Evolutionary conservation across 805 yeast genomes (phyloP).

Genomic region (Wickerhamiella azyma): DNA sequence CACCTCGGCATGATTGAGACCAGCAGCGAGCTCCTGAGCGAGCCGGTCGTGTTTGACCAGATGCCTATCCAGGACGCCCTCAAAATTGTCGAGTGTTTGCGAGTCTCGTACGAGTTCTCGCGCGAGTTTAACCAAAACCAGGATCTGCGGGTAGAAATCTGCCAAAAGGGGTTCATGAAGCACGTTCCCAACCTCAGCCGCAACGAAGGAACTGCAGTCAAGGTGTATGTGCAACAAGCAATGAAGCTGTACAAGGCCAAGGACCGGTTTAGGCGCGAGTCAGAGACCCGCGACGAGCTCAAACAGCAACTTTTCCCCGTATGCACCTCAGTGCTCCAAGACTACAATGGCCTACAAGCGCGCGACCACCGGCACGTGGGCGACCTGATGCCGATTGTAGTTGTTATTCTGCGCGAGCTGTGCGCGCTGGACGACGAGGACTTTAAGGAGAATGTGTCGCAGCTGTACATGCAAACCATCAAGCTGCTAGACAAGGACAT

Average conservation of each 20-base stretch:
- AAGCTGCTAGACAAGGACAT: conserved; percentile 27
- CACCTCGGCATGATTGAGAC: conserved; percentile 83
- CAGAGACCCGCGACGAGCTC: conserved; percentile 36
- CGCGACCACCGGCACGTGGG: conserved; percentile 62
- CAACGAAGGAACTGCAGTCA: conserved; percentile 84
- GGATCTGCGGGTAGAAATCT: conserved; percentile 72
- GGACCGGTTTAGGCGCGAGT: conserved; percentile 32
- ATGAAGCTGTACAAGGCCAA: conserved; percentile 66
- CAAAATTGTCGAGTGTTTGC: conserved; percentile 44
- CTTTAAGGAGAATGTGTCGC: conserved; percentile 28
- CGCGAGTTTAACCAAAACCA: conserved; percentile 78
- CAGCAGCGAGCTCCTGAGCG: conserved; percentile 63
- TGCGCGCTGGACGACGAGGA: conserved; percentile 63
- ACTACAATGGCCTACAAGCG: conserved; percentile 55
- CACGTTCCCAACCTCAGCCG: conserved; percentile 80
- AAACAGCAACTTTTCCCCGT: conserved; percentile 48
- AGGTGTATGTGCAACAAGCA: conserved; percentile 68
- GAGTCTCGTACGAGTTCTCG: conserved; percentile 67
- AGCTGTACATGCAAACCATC: conserved; percentile 16
- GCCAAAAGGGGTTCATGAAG: conserved; percentile 86
- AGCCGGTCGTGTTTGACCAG: conserved; percentile 41
- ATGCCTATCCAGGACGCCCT: conserved; percentile 57
- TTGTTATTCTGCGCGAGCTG: conserved; percentile 73
- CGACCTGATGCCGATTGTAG: conserved; percentile 87
- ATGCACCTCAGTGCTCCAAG: conserved; percentile 54